Evolutionary conservation across 345 rosid species (phyloP), one percentile per base, ranked within the genome.

Genomic region (Kernera saxatilis): DNA sequence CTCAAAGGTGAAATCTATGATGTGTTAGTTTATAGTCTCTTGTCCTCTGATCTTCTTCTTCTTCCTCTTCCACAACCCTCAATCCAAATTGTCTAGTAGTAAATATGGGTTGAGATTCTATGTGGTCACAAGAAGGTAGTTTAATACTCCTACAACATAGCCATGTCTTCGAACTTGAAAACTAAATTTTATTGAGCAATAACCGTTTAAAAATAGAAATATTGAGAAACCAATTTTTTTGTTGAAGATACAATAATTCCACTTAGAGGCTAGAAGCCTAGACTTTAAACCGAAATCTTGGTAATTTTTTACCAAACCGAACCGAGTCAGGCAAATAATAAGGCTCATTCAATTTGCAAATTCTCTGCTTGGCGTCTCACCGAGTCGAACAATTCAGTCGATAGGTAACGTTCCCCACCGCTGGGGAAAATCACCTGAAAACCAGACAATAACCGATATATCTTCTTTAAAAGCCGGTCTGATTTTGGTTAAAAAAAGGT

Each of bases 361-460:
- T 67, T 86, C 61, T 82, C 84, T 5, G 83, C 87, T 52, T 90
- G 89, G 1, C 6, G 63, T 70, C 80, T 84, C 36, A 82, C 72
- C 1, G 91, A 83, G 14, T 84, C 84, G 26, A 88, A 86, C 49
- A 88, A 79, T 27, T 30, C 73, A 7, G 90, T 75, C 3, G 94
- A 86, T 6, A 88, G 74, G 75, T 90, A 90, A 32, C 92, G 90
- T 81, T 90, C 94, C 9, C 92, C 94, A 17, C 80, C 83, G 41
- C 97, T 90, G 12, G 94, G 92, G 66, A 90, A 84, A 46, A 90
- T 14, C 72, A 78, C 88, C 80, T 72, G 70, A 14, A 32, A 49
- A 36, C 21, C 54, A 10, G 15, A 64, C 35, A 65, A 8, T 22
- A 21, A 73, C 66, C 71, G 6, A 32, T 8, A 33, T 17, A 11